Evolutionary conservation across 139 green algal species (phyloP), one percentile per base, ranked within the genome.

Genomic region (Chlamydomonas urium): DNA sequence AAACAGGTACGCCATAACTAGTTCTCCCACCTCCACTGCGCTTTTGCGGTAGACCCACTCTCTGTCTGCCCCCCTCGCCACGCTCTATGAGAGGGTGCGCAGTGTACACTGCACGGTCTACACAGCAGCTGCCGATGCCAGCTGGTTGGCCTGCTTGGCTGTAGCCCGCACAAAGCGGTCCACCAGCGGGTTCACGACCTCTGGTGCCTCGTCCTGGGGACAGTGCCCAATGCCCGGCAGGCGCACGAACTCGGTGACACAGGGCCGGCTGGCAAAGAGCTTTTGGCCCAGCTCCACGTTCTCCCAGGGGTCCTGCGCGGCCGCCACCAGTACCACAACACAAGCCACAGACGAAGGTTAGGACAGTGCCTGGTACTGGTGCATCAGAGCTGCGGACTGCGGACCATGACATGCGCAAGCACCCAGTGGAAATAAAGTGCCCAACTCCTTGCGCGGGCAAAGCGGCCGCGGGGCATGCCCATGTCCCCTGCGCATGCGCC

Each of bases 101-200:
- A n/a, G n/a, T n/a, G n/a, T n/a, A n/a, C n/a, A n/a, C n/a, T n/a
- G n/a, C n/a, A n/a, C n/a, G n/a, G n/a, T n/a, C n/a, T n/a, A n/a
- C n/a, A n/a, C n/a, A n/a, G n/a, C n/a, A n/a, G n/a, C n/a, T n/a
- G n/a, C n/a, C n/a, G n/a, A n/a, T n/a, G n/a, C n/a, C n/a, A n/a
- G n/a, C n/a, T n/a, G n/a, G n/a, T n/a, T n/a, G n/a, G n/a, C n/a
- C n/a, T n/a, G n/a, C n/a, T n/a, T n/a, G n/a, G n/a, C n/a, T n/a
- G n/a, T n/a, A n/a, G n/a, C n/a, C n/a, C n/a, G n/a, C n/a, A 96
- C 81, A 63, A 96, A 98, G 0, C 71, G 36, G 50, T 85, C 72
- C 8, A 98, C 91, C 24, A 94, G 71, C 0, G 93, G 91, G 77
- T 98, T 98, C n/a, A 98, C 93, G 2, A 93, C 35, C 6, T 97